Conservation (phyloP, 495 filamentous ascomycete species). For the Amphirosellinia nigrospora region DNA sequence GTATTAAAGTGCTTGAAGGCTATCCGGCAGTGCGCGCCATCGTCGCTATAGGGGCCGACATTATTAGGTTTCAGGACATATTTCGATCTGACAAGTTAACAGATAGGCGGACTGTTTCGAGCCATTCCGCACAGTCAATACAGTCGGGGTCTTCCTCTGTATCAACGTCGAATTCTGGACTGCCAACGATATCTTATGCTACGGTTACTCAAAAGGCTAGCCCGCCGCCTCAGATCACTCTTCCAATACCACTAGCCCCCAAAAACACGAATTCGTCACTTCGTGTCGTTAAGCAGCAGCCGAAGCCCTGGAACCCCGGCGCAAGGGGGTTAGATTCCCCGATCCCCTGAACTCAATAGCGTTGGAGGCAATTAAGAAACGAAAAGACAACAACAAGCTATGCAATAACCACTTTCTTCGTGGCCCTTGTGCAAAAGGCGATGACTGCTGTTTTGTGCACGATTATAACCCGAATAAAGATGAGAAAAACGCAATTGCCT, state of each 20-base stretch:
- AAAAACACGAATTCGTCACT: constrained; percentile 21
- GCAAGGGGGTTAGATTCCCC: constrained; percentile 56
- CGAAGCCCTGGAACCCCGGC: constrained; percentile 56
- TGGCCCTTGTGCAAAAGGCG: constrained; percentile 72
- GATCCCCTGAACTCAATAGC: constrained; percentile 58
- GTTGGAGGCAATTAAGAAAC: constrained; percentile 77
- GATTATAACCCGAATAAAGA: constrained; percentile 69
- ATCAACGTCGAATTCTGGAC: constrained; percentile 31
- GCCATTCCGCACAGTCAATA: constrained; percentile 43
- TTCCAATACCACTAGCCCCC: constrained; percentile 36
- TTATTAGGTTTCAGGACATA: constrained; percentile 63
- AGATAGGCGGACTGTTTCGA: constrained; percentile 35
- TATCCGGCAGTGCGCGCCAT: constrained; percentile 72
- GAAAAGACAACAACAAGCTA: constrained; percentile 75
- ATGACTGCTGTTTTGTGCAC: constrained; percentile 78
- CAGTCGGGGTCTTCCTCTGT: constrained; percentile 43
- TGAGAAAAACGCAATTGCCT: constrained; percentile 70
- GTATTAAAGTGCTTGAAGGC: constrained; percentile 77
- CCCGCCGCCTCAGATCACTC: constrained; percentile 45
- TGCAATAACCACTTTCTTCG: constrained; percentile 88
- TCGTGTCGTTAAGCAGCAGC: constrained; percentile 24
- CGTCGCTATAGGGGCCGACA: constrained; percentile 60
- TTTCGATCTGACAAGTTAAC: constrained; percentile 68
- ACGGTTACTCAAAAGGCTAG: constrained; percentile 38
- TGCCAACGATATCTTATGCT: constrained; percentile 41